Evolutionary conservation across 768 basidiomycete species (phyloP), one percentile per base, ranked within the genome.

Genomic region (Sporobolomyces roseus): DNA sequence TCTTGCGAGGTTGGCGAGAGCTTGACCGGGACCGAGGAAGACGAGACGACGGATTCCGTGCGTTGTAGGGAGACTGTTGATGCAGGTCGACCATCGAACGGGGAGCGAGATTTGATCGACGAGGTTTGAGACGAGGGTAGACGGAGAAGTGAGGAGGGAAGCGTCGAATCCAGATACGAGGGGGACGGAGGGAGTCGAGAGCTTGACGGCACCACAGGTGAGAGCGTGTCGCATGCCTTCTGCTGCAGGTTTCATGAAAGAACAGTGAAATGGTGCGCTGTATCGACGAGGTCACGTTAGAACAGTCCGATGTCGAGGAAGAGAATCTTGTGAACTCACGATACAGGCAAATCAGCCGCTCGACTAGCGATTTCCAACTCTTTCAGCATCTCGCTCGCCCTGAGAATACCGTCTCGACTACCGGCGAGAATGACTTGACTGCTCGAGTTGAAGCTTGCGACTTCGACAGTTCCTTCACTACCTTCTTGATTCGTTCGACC

Each of bases 11-110:
- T 77, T 77, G 9, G 74, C 73, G 33, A 77, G 62, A 5, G 74
- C 75, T 54, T 75, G 70, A 8, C 76, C 76, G 14, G 75, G 75
- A 4, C 76, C 76, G 59, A 77, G 63, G 68, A 74, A 77, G 43
- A 74, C 53, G n/a, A 73, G 45, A 0, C 73, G 55, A 21, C 55
- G 14, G 52, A 74, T 56, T 23, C 38, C 61, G 56, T 70, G 66
- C 27, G 59, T 12, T 29, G 58, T 21, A 12, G 62, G 54, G 36
- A 76, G 67, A 14, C 55, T 45, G 32, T 66, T 29, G 50, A 77
- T 63, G 45, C 71, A 74, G 16, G 61, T 55, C 23, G 71, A 63
- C 76, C 76, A 77, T 10, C 70, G 61, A 1, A 77, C 76, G 10
- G 76, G 76, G 45, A 59, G 66, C 9, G 72, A 74, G 58, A 77